A percentile compares a stretch with the other conserved stretches of the same genome.
Evolutionary conservation across 192 early-diverging fungal species (phyloP).

Genomic region (Powellomyces hirtus): DNA sequence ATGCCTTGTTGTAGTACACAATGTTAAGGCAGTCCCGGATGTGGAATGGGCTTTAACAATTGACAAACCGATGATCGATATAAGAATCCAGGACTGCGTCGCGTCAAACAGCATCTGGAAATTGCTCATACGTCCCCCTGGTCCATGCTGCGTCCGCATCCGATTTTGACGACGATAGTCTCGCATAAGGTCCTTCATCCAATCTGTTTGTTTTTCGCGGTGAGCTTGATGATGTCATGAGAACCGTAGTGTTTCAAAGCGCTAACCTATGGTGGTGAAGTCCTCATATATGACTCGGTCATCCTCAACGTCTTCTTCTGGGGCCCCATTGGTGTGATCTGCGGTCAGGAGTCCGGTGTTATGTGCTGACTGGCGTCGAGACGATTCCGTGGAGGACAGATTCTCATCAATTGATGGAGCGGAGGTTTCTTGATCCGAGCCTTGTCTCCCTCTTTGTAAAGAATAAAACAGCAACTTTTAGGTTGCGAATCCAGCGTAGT

Average conservation of each 20-base stretch:
- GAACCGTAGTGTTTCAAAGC: no score
- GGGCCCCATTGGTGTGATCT: neutral
- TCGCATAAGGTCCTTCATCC: conserved; percentile 37
- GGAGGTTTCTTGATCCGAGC: neutral
- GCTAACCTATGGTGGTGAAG: conserved; percentile 35
- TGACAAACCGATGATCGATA: conserved; percentile 70
- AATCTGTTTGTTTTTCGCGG: conserved; percentile 18
- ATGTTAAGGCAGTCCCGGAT: neutral
- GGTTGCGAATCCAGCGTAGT: neutral
- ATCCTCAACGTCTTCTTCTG: conserved; percentile 12
- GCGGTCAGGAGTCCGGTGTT: neutral
- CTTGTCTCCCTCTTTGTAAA: no score
- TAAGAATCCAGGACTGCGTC: conserved; percentile 81
- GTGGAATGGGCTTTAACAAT: neutral
- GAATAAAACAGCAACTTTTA: neutral
- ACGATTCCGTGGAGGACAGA: neutral
- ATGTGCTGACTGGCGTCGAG: neutral
- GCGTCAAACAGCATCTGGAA: conserved; percentile 51
- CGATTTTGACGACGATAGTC: conserved; percentile 36
- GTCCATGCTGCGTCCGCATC: neutral
- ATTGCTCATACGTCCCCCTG: neutral
- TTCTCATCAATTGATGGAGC: neutral
- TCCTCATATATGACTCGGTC: conserved; percentile 29
- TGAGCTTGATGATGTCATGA: no score
- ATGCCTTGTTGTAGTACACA: conserved; percentile 21